Evolutionary conservation across 306 rosid genomes (phyloP), one percentile per base, ranked within the genome.

Genomic region (Lathyrus oleraceus): DNA sequence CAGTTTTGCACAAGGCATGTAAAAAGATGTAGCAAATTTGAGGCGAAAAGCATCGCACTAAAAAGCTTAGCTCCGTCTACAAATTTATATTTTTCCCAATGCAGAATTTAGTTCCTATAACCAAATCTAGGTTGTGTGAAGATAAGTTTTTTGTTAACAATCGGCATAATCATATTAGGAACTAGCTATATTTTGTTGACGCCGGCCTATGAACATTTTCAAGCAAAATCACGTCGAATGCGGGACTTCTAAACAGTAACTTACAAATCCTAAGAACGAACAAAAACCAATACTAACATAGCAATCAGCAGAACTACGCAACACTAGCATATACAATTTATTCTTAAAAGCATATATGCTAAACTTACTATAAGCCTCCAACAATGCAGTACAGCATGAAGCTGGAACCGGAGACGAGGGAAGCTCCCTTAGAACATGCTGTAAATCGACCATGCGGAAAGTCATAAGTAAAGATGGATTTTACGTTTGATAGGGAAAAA

Each of bases 331-430:
- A 58, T n/a, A 54, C 57, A 13, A 65, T 43, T 42, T 8, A 62
- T 71, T 28, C 30, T 54, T n/a, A 66, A 36, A 68, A 65, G 15
- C 36, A 61, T 57, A 30, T 68, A 27, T 27, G 53, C 36, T 61
- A 57, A 73, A 86, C 99, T 87, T 87, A 95, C 99, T 95, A 69
- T 87, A 91, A 80, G 95, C 96, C 85, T 95, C 99, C 74, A 95
- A 89, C 79, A 95, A 81, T 16, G 99, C 92, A 68, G 96, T 91
- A 81, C 99, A 95, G 82, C 99, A 95, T 40, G 99, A 89, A 28
- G 97, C 99, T 40, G 99, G 97, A 78, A 95, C 99, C 32, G 99
- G 99, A 77, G 99, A 95, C 25, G 99, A 95, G 16, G 97, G 99
- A 35, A 95, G 91, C 87, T 95, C 99, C 78, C 97, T 85, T 35